Evolutionary conservation across 306 rosid genomes (phyloP), one percentile per base, ranked within the genome.

Genomic region (Calophaca sinica): DNA sequence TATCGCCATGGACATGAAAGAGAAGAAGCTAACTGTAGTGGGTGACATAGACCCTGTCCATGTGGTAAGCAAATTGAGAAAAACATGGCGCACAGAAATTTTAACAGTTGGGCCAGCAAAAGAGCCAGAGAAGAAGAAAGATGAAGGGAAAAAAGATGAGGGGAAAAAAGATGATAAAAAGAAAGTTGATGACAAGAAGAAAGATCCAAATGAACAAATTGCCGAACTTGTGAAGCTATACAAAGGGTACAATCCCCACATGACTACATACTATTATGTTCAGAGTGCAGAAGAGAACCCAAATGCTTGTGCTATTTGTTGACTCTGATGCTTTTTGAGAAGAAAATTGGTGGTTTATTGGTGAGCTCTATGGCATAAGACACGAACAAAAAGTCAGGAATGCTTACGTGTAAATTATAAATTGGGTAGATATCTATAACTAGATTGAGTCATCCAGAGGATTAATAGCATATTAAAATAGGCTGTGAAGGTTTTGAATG

Each of bases 1-100:
- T 3, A 86, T 94, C 45, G 83, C 89, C 10, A 79, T 89, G 97
- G 89, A 94, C 82, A 89, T 94, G 97, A 94, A 91, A 44, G 96
- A 89, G n/a, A 83, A 71, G 83, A 94, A 91, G 38, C 29, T 94
- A 45, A 94, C 96, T 0, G 91, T 94, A 14, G 64, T 84, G 15
- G 98, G 97, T 2, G 78, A 70, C 3, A 71, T 86, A 45, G 97
- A 94, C 67, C 97, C 96, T 0, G 91, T 91, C 2, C 15, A 64
- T 1, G 74, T 89, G 13, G 94, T 83, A 5, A 80, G 62, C 62
- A 94, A 91, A 50, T 28, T 91, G n/a, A 79, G 94, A 73, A 94
- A 91, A 74, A 9, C 45, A 44, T 94, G 97, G 96, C 55, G 15
- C 73, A 26, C 91, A 4, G 94, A 94, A 5, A 91, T 94, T 5